Percentiles rank a stretch among this genome's conserved stretches.
Evolutionary conservation across 805 yeast genomes (phyloP).

Genomic region (Clavispora santaluciae): DNA sequence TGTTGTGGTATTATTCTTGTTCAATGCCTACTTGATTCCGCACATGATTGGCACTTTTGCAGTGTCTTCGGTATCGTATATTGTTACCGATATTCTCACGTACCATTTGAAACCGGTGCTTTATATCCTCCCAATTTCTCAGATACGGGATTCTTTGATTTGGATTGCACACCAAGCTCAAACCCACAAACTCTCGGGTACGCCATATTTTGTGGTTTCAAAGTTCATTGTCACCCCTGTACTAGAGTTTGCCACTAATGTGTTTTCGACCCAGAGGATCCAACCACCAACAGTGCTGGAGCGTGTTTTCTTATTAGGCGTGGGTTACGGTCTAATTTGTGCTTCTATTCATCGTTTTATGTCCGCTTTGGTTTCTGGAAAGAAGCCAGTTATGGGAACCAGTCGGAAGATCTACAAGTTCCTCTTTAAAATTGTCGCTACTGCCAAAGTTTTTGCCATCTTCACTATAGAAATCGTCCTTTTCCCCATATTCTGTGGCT

Average conservation of each 20-base stretch:
- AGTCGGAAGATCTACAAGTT: conserved; percentile 48
- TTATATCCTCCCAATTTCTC: background rate
- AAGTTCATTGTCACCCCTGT: conserved; percentile 5
- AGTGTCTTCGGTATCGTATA: conserved; percentile 1
- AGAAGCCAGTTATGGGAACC: conserved; percentile 45
- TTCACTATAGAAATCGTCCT: conserved; percentile 75
- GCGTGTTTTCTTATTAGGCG: conserved; percentile 30
- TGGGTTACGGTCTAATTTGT: conserved; percentile 31
- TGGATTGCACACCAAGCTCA: background rate
- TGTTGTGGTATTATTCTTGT: conserved; percentile 32
- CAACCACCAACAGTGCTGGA: conserved; percentile 30
- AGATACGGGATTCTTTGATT: background rate
- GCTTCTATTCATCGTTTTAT: conserved; percentile 23
- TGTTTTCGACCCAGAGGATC: conserved; percentile 6
- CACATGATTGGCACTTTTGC: conserved; percentile 37
- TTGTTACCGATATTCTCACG: conserved; percentile 2
- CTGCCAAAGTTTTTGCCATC: conserved; percentile 69
- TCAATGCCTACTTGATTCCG: conserved; percentile 44
- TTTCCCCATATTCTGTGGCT: conserved; percentile 86
- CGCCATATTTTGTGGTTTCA: background rate
- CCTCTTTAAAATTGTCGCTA: conserved; percentile 51
- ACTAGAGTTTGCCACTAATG: background rate
- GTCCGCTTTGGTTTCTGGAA: conserved; percentile 25
- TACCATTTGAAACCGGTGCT: conserved; percentile 2
- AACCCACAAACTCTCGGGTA: background rate